Base-by-base conservation (phyloP, 1,284 basidiomycete genomes). In the Amylostereum areolatum region DNA sequence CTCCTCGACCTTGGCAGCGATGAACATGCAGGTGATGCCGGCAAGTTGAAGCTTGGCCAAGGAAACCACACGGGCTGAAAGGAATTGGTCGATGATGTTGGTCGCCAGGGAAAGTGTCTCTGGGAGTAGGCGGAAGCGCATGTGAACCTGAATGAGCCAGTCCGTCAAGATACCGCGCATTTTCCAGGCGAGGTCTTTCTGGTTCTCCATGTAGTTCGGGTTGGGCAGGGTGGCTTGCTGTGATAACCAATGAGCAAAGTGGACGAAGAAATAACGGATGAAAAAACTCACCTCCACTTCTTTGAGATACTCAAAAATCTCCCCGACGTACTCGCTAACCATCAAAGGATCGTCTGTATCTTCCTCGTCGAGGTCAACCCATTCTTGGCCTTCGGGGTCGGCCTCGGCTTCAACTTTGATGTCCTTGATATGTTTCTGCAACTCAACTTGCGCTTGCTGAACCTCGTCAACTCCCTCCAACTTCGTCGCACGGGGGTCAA, bases 81-180 rank as follows among this genome's bases (percentile, higher is more conserved):
- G 81, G 79, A 99, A 97, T 46, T 96, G 92, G 69, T 99, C 97
- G 62, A 98, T 89, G 62, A 98, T 85, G 75, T 99, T 98, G 63
- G 92, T 77, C 55, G 89, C 88, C 51, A 99, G 82, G 74, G 95
- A 98, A 45, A 99, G 83, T 0, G 96, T 98, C 71, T 99, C 96
- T 7, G 95, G 94, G 6, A 97, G 78, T 18, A 99, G 80, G 51
- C 87, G 87, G 77, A 98, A 97, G 59, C 93, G 92, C 57, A 84
- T 78, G 67, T 99, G 96, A 25, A 97, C 89, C 70, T 98, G 94
- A 57, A 99, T 87, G 52, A 99, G 78, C 97, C 96, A 98, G 74
- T 99, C 96, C 54, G 89, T 88, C 32, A 99, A 81, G 56, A 97
- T 91, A 12, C 89, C 89, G 25, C 94, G 91, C 91, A 96, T 95